Conservation (phyloP, 192 early-diverging fungal species). For the Backusella australiensis region DNA sequence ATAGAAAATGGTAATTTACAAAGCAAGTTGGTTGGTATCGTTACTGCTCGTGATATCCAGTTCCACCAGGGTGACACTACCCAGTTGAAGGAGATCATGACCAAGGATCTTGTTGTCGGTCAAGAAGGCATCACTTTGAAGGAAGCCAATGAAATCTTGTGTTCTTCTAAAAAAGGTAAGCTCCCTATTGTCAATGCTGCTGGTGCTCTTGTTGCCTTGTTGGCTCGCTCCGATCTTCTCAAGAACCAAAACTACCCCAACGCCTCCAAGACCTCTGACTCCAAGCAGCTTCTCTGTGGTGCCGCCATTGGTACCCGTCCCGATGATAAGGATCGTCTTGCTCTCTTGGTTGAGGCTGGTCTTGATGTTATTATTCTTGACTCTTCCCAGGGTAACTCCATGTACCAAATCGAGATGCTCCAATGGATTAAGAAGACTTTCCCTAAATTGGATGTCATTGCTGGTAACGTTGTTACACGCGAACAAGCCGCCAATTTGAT, state of each 20-base stretch:
- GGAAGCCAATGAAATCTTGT: conserved; percentile 89
- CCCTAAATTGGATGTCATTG: conserved; percentile 82
- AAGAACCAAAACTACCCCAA: conserved; percentile 96
- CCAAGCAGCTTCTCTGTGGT: conserved; percentile 91
- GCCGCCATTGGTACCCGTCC: conserved; percentile 91
- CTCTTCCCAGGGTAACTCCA: conserved; percentile 92
- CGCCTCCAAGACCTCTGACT: conserved; percentile 76
- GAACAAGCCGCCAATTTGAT: conserved; percentile 92
- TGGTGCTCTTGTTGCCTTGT: conserved; percentile 82
- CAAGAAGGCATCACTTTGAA: conserved; percentile 82
- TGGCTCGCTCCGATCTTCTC: conserved; percentile 92
- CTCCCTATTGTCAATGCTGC: conserved; percentile 90
- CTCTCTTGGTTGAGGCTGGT: conserved; percentile 86
- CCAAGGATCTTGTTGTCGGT: conserved; percentile 86
- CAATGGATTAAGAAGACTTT: conserved; percentile 87
- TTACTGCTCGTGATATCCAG: conserved; percentile 95
- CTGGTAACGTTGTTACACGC: conserved; percentile 96
- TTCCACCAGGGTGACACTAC: conserved; percentile 73
- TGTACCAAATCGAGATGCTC: conserved; percentile 94
- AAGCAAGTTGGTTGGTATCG: conserved; percentile 91
- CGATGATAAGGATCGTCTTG: conserved; percentile 82
- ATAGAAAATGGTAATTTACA: conserved; percentile 79
- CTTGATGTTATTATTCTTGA: conserved; percentile 94
- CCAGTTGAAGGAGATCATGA: conserved; percentile 83
- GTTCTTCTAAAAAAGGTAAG: conserved; percentile 93